phyloP scores from a whole-genome alignment of 441 rosid species.

The Pelargonium myrrhifolium region DNA sequence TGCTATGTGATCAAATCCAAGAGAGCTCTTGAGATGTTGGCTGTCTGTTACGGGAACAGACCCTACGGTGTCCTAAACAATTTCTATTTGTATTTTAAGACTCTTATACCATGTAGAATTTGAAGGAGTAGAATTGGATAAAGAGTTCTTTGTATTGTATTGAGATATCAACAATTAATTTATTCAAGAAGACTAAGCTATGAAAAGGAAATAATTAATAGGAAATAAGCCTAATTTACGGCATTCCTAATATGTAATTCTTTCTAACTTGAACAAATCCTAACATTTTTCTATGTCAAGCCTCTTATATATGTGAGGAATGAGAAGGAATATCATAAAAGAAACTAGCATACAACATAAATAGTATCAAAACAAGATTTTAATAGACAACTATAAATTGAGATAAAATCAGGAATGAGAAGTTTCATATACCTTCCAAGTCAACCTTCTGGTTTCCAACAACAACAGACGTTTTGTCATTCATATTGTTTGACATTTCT shows the following conservation, averaged over 20 bases:
- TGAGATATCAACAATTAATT: no score
- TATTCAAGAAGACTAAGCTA: no score
- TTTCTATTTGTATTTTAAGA: no score
- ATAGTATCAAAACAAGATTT: not conserved
- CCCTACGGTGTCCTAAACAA: no score
- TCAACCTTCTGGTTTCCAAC: slow-evolving; percentile 33
- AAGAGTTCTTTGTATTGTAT: no score
- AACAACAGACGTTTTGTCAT: slow-evolving; percentile 24
- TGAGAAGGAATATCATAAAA: not conserved
- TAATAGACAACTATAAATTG: not conserved
- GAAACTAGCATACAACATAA: not conserved
- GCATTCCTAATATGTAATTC: not conserved
- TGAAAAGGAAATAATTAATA: no score
- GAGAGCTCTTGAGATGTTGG: no score
- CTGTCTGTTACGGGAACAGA: no score
- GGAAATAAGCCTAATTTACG: no score
- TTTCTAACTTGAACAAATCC: not conserved
- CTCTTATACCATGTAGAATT: no score
- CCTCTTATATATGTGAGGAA: not conserved
- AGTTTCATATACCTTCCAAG: slow-evolving; percentile 56
- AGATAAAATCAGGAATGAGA: slow-evolving; percentile 9
- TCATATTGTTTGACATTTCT: slow-evolving; percentile 21
- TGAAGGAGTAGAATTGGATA: no score
- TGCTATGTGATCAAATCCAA: no score
- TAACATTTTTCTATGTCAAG: not conserved